phyloP scores from a whole-genome alignment of 1,139 yeast species.

The Blastobotrys illinoisensis region DNA sequence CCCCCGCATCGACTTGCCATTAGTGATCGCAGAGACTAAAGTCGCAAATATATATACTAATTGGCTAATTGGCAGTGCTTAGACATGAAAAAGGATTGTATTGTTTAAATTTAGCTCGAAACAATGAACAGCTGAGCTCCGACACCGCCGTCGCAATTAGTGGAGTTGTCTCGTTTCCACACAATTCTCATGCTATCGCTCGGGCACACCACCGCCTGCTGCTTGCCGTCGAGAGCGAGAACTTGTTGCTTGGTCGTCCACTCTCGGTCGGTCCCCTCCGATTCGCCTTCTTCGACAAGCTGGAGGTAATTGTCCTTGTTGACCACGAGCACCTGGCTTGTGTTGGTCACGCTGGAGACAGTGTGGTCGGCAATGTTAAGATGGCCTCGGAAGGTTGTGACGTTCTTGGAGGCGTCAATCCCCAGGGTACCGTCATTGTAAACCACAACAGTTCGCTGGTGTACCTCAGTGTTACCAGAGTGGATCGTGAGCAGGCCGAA shows the following conservation, averaged over 20 bases:
- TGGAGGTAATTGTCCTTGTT: neutral
- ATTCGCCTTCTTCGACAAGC: neutral
- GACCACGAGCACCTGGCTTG: constrained; percentile 1
- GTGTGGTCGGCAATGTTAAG: constrained; percentile 7
- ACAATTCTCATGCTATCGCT: constrained; percentile 4
- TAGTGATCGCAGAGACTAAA: too few species aligned
- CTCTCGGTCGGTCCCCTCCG: neutral
- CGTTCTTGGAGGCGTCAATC: neutral
- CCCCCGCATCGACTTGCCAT: neutral
- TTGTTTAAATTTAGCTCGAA: constrained; percentile 1
- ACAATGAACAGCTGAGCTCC: constrained; percentile 8
- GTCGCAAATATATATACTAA: too few species aligned
- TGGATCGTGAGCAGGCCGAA: constrained; percentile 7
- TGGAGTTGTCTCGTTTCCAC: constrained; percentile 6
- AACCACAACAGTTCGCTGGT: constrained; percentile 7
- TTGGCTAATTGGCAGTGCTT: too few species aligned
- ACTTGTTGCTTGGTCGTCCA: constrained; percentile 9
- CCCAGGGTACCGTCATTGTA: constrained; percentile 5
- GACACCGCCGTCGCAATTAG: constrained; percentile 6
- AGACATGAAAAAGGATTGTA: neutral
- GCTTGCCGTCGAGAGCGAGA: constrained; percentile 5
- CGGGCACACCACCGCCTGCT: constrained; percentile 11
- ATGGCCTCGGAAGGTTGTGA: constrained; percentile 2
- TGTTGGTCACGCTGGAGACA: constrained; percentile 2
- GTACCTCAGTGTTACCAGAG: constrained; percentile 5